Percentiles rank a stretch among this genome's conserved stretches.
phyloP scores from a whole-genome alignment of 768 basidiomycete species.

The Lentinula edodes region DNA sequence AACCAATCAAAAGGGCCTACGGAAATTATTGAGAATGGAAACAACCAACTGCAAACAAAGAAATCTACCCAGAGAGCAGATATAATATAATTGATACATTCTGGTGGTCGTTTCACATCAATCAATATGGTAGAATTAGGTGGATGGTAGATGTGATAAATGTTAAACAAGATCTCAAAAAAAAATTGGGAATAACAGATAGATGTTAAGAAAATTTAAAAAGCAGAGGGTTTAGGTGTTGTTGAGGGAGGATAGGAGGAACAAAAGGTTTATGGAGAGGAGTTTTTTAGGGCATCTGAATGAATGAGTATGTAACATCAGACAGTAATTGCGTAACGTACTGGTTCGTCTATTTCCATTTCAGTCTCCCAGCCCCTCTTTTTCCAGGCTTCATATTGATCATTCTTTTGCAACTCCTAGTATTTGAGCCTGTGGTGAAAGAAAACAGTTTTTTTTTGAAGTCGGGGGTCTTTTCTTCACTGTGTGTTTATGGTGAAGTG shows the following conservation, averaged over 20 bases:
- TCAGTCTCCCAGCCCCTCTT: slow-evolving; percentile 8
- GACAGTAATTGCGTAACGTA: background rate
- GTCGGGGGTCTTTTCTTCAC: background rate
- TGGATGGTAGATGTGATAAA: slow-evolving; percentile 47
- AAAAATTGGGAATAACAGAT: slow-evolving; percentile 68
- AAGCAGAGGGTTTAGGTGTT: slow-evolving; percentile 49
- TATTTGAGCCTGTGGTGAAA: background rate
- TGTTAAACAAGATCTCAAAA: slow-evolving; percentile 57
- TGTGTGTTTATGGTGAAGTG: background rate
- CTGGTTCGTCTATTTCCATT: slow-evolving; percentile 6
- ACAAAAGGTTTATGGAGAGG: slow-evolving; percentile 44
- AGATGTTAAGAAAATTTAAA: slow-evolving; percentile 69
- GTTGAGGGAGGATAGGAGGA: slow-evolving; percentile 40
- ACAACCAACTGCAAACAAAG: background rate
- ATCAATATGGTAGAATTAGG: slow-evolving; percentile 21
- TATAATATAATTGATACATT: slow-evolving; percentile 59
- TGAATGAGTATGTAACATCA: slow-evolving; percentile 10
- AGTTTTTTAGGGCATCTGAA: slow-evolving; percentile 64
- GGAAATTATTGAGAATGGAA: slow-evolving; percentile 1
- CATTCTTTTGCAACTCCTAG: background rate
- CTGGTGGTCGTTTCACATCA: slow-evolving; percentile 31
- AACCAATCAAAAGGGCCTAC: slow-evolving; percentile 81
- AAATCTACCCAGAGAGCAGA: slow-evolving; percentile 67
- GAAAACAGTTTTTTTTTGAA: background rate
- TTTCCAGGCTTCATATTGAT: slow-evolving; percentile 5